Percentiles rank a stretch among this genome's conserved stretches.
Conservation (phyloP, 2,329 filamentous ascomycete genomes). For the Coleophoma cylindrospora region DNA sequence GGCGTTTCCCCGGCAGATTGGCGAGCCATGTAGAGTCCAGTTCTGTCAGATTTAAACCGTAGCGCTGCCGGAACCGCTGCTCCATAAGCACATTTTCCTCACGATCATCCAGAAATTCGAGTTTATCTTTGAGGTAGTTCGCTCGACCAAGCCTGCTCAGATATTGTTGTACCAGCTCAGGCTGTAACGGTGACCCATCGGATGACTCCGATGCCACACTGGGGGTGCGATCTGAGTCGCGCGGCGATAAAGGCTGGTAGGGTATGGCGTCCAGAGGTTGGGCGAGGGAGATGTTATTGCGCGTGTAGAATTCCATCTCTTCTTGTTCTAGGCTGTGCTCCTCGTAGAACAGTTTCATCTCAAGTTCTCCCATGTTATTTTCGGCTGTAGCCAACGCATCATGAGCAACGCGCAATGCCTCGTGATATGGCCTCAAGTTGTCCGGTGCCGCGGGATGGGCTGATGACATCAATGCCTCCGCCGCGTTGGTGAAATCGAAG, state of each 20-base stretch:
- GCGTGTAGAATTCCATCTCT: constrained; percentile 14
- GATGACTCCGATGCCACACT: too few relatives aligned
- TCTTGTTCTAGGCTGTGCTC: constrained; percentile 15
- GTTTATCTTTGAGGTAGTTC: constrained; percentile 7
- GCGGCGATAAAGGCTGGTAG: constrained; percentile 7
- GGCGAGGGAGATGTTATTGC: constrained; percentile 4
- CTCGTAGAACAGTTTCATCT: constrained; percentile 10
- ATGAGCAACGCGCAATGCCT: constrained; percentile 10
- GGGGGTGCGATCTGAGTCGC: too few relatives aligned
- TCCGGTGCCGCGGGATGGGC: constrained; percentile 3
- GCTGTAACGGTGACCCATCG: too few relatives aligned
- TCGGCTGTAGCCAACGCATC: constrained; percentile 14
- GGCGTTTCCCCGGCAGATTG: constrained; percentile 12
- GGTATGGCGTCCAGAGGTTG: constrained; percentile 1
- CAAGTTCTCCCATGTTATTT: constrained; percentile 10
- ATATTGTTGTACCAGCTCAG: constrained; percentile 8
- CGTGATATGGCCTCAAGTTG: constrained; percentile 8
- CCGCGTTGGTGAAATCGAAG: neutral
- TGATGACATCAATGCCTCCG: constrained; percentile 11
- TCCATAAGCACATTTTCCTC: constrained; percentile 8
- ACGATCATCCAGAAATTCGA: constrained; percentile 12
- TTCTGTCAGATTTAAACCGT: constrained; percentile 7
- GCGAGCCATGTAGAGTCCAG: constrained; percentile 9
- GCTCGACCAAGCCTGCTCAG: constrained; percentile 8
- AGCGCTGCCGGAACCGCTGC: constrained; percentile 8